phyloP scores from a whole-genome alignment of 345 rosid species.

The Aurinia saxatilis region DNA sequence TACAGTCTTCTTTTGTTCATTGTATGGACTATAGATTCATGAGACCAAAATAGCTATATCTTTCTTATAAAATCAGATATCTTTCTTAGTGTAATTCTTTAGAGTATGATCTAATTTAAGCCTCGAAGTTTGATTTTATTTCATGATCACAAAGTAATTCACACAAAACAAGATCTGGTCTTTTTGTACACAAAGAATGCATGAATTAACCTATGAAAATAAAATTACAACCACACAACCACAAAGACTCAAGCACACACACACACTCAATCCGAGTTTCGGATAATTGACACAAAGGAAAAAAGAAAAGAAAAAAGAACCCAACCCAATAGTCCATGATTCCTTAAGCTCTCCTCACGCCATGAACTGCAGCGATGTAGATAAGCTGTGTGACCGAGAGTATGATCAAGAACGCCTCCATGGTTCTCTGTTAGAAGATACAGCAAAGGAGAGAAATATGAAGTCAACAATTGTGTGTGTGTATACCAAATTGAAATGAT shows the following conservation, averaged over 20 bases:
- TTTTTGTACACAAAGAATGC: conserved; percentile 27
- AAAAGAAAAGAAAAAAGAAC: too few relatives aligned
- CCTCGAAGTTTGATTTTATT: conserved; percentile 23
- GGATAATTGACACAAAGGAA: conserved; percentile 1
- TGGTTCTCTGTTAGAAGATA: conserved; percentile 58
- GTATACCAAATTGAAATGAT: background rate
- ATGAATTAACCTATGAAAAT: background rate
- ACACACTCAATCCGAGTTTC: conserved; percentile 15
- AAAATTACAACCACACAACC: background rate
- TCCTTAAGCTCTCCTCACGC: conserved; percentile 25
- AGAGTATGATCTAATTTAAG: background rate
- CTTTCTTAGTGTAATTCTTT: background rate
- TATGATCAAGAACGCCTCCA: conserved; percentile 94
- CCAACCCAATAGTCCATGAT: background rate
- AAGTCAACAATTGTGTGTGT: background rate
- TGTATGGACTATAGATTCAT: conserved; percentile 7
- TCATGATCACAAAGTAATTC: conserved; percentile 10
- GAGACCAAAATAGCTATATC: background rate
- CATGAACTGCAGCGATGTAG: conserved; percentile 73
- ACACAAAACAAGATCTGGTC: conserved; percentile 16
- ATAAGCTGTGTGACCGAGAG: conserved; percentile 81
- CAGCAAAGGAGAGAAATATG: background rate
- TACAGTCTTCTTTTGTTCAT: conserved; percentile 15
- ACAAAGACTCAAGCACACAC: conserved; percentile 1
- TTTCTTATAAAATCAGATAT: background rate